phyloP scores from a whole-genome alignment of 352 stramenopile species.

The Phytopythium kandeliae region DNA sequence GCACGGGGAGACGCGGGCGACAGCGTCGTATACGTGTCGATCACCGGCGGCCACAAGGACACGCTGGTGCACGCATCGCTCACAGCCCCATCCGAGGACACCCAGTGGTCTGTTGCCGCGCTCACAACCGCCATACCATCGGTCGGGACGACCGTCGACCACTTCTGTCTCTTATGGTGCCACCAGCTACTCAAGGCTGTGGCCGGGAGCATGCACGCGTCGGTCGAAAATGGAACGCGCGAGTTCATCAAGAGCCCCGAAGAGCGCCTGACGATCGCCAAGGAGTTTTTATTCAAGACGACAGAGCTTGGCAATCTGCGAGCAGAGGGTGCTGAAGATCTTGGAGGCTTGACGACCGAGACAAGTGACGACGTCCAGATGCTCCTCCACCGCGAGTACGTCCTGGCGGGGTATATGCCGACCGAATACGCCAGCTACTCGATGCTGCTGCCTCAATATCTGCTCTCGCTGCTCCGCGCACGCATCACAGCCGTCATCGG shows the following conservation, averaged over 20 bases:
- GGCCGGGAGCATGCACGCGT: constrained; percentile 50
- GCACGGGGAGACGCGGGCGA: constrained; percentile 5
- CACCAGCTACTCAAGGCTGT: constrained; percentile 70
- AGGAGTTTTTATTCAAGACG: constrained; percentile 41
- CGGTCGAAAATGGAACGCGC: constrained; percentile 41
- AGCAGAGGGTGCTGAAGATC: background rate
- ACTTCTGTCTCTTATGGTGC: constrained; percentile 83
- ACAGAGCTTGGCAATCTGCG: too few relatives aligned
- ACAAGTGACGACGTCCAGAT: background rate
- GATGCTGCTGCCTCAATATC: constrained; percentile 34
- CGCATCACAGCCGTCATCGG: constrained; percentile 38
- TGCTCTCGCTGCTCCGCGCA: constrained; percentile 47
- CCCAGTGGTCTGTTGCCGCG: constrained; percentile 28
- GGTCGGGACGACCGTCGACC: constrained; percentile 67
- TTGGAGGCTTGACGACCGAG: background rate
- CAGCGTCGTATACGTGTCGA: constrained; percentile 55
- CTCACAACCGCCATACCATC: constrained; percentile 55
- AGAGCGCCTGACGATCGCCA: constrained; percentile 36
- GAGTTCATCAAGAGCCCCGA: constrained; percentile 34
- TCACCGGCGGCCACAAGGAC: constrained; percentile 81
- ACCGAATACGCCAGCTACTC: constrained; percentile 43
- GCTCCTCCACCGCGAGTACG: constrained; percentile 33
- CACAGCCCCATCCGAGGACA: constrained; percentile 4
- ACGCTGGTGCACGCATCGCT: constrained; percentile 57
- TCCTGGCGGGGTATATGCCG: constrained; percentile 43